Base-by-base conservation (phyloP, 345 rosid species). In the Lepidium africanum region DNA sequence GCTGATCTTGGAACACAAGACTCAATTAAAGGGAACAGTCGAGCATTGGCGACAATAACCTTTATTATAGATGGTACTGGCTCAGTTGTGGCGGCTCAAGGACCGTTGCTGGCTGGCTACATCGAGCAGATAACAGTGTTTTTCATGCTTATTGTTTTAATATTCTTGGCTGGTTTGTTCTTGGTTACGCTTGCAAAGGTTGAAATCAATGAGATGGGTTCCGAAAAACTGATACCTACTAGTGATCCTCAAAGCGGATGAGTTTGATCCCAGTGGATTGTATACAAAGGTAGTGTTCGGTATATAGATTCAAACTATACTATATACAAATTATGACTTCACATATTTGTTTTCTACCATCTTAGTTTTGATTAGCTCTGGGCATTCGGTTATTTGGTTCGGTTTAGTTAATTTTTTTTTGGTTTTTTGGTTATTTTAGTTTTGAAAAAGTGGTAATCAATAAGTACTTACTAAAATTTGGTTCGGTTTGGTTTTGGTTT, bases 61-160 rank as follows among this genome's bases (percentile, higher is more conserved):
- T 97, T 97, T 49, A 90, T 93, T 38, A 90, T 88, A 57, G 98
- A 93, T 51, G 96, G 98, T 61, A 93, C 98, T 49, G 98, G 97
- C 15, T 93, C 98, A 11, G 85, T 85, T 46, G 98, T 97, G 36
- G 97, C 92, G 9, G 97, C 98, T 42, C 72, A 90, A 8, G 98
- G 97, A 42, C 98, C 97, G 1, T 73, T 88, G 64, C 81, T 87
- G 38, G 98, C 92, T 45, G 98, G 98, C 16, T 93, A 87, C 73
- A 75, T 90, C 97, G 2, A 82, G 86, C 5, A 72, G 79, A 67
- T 96, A 85, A 90, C 75, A 77, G 86, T 72, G 98, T 93, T 3
- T 87, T 42, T 78, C 7, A 87, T 88, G 97, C 96, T 90, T 45
- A 83, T 85, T 66, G 49, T 67, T 52, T 76, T 96, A 2, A 78